These are phyloP conservation scores for Alternaria triticimaculans DNA, from an alignment of 2,329 filamentous ascomycete species.

Conservation along the genomic window DNA sequence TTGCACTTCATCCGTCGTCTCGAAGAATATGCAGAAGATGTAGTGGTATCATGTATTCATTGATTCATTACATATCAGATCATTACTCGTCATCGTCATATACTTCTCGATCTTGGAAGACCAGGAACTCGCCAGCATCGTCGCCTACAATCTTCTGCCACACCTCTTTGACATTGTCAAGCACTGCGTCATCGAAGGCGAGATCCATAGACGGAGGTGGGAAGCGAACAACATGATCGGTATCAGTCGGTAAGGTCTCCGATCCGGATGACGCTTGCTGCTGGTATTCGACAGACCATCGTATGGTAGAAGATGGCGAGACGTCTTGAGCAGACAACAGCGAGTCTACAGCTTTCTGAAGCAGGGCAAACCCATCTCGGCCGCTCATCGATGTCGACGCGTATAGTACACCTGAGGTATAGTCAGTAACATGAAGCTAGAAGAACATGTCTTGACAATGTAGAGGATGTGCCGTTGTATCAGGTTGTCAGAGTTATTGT, in stretches of 20 bases:
- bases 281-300: slow-evolving; percentile 63
- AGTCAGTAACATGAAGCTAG: slow-evolving; percentile 44
- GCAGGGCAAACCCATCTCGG: slow-evolving; percentile 40
- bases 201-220: slow-evolving; percentile 68
- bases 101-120: slow-evolving; percentile 77
- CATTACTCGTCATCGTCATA: slow-evolving; percentile 61
- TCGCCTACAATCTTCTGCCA: slow-evolving; percentile 71
- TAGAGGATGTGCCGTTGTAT: slow-evolving; percentile 57
- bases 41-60: neutral
- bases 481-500: slow-evolving; percentile 87
- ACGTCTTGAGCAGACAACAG: slow-evolving; percentile 51
- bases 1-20: neutral
- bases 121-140: slow-evolving; percentile 69
- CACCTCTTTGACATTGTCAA: slow-evolving; percentile 70
- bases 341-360: slow-evolving; percentile 51
- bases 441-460: slow-evolving; percentile 3
- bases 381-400: slow-evolving; percentile 55
- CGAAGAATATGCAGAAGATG: neutral
- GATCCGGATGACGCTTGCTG: slow-evolving; percentile 46
- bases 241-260: slow-evolving; percentile 28
- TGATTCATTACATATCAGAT: neutral
- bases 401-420: slow-evolving; percentile 63
- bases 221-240: slow-evolving; percentile 61
- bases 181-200: slow-evolving; percentile 73
- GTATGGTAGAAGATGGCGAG: slow-evolving; percentile 46